phyloP scores from a whole-genome alignment of 2,329 filamentous ascomycete species.

The Diaporthe citrichinensis region DNA sequence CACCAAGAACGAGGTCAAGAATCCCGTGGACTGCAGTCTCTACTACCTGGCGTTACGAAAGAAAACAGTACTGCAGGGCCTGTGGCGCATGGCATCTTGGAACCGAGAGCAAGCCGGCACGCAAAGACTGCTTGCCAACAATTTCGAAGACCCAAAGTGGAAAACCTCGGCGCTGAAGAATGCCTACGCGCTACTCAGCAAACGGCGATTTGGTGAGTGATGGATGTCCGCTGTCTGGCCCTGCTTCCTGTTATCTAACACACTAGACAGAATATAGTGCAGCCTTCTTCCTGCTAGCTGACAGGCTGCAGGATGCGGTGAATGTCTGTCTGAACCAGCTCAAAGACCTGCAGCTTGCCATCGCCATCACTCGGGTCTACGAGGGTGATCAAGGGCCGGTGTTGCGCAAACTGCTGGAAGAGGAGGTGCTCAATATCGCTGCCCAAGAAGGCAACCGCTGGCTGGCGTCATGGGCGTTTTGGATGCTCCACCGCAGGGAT shows the following conservation, averaged over 20 bases:
- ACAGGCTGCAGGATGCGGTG: conserved; percentile 86
- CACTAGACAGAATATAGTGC: conserved; percentile 86
- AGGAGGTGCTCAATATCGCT: conserved; percentile 84
- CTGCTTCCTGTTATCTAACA: conserved; percentile 47
- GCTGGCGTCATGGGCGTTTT: conserved; percentile 96
- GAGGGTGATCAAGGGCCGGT: conserved; percentile 86
- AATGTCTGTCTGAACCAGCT: conserved; percentile 90
- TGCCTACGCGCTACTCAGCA: conserved; percentile 93
- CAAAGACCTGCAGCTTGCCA: conserved; percentile 89
- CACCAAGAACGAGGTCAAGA: conserved; percentile 86
- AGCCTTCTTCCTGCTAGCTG: conserved; percentile 93
- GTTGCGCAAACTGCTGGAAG: conserved; percentile 80
- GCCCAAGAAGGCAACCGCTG: conserved; percentile 88
- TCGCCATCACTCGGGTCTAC: conserved; percentile 89
- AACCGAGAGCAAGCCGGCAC: conserved; percentile 88
- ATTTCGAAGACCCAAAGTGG: conserved; percentile 91
- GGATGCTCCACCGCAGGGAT: conserved; percentile 86
- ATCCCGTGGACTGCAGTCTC: conserved; percentile 90
- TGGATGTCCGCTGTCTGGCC: conserved; percentile 5
- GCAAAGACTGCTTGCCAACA: conserved; percentile 84
- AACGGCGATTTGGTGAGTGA: conserved; percentile 81
- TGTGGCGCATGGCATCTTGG: conserved; percentile 96
- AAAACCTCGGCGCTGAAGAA: conserved; percentile 93
- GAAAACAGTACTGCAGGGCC: conserved; percentile 88
- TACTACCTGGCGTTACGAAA: conserved; percentile 93